Conservation (phyloP, 768 basidiomycete genomes). For the Mrakia blollopis region DNA sequence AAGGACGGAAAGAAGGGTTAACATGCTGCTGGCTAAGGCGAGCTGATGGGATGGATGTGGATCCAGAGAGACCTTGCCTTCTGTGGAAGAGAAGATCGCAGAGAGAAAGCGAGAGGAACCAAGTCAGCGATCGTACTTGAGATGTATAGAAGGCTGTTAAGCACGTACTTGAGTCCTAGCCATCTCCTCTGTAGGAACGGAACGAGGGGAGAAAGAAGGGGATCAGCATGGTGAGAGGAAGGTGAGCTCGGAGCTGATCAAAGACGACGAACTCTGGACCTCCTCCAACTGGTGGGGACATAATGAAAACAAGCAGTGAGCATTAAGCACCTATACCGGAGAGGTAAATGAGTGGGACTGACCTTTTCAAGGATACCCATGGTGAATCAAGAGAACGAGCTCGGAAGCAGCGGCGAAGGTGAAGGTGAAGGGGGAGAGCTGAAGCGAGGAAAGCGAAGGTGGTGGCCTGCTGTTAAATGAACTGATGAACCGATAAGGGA, state of each 20-base stretch:
- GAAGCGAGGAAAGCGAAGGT: too few relatives aligned
- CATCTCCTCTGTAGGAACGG: constrained; percentile 74
- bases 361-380: constrained; percentile 97
- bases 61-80: constrained; percentile 19
- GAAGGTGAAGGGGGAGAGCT: background rate
- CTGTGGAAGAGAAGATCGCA: constrained; percentile 33
- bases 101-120: constrained; percentile 26
- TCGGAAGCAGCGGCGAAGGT: background rate
- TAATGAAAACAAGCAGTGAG: background rate
- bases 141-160: background rate
- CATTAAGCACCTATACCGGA: constrained; percentile 35
- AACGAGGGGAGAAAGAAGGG: background rate
- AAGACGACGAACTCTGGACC: constrained; percentile 70
- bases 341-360: too few relatives aligned
- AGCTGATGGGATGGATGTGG: background rate
- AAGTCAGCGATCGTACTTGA: background rate
- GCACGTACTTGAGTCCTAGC: constrained; percentile 62
- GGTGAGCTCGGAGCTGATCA: too few relatives aligned
- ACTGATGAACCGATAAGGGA: too few relatives aligned
- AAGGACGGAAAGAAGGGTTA: constrained; percentile 4
- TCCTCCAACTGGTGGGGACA: constrained; percentile 69
- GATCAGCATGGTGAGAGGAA: background rate
- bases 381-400: constrained; percentile 36
- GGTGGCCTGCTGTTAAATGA: too few relatives aligned
- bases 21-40: background rate